Base-by-base conservation (phyloP, 2,329 filamentous ascomycete genomes). In the Hypoxylon sp. region DNA sequence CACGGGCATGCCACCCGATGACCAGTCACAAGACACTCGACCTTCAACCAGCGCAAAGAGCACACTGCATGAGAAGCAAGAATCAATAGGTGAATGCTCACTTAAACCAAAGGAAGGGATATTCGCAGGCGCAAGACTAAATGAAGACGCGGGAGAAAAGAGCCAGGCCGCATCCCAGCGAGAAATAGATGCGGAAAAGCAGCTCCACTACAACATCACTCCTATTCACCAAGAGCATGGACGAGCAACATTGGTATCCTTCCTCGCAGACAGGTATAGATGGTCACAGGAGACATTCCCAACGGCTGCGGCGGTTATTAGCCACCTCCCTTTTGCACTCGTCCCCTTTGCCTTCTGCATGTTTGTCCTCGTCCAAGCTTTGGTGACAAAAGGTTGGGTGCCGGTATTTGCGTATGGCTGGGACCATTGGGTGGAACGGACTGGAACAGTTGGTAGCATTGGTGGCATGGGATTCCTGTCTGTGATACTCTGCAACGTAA, bases 361-460 rank as follows among this genome's bases (percentile, higher is more conserved):
- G 87, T 90, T 90, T 55, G 78, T 90, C 7, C 78, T 91, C 0
- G 87, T 90, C 0, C 87, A 91, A 63, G 86, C 80, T 0, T 70
- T 91, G 1, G 87, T 88, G 0, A 89, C 84, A 0, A 90, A 88
- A 57, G 87, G 88, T 7, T 90, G 88, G 88, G 83, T 90, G 0
- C 78, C 80, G 0, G 84, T 90, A 0, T 90, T 90, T 60, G 87
- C 87, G 0, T 76, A 88, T 40, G 87, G 87, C 1, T 90, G 87
- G 87, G 80, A 88, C 49, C 82, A 87, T 40, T 90, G 87, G 87
- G 86, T 89, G 0, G 71, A 76, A 7, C 86, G 80, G 64, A 90
- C 87, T 0, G 87, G 87, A 0, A 87, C 84, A 0, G 72, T 90
- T 0, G 87, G 87, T 1, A 81, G 80, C 1, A 79, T 90, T 23